Base-by-base conservation (phyloP, 1,284 basidiomycete genomes). In the Caloboletus firmus region DNA sequence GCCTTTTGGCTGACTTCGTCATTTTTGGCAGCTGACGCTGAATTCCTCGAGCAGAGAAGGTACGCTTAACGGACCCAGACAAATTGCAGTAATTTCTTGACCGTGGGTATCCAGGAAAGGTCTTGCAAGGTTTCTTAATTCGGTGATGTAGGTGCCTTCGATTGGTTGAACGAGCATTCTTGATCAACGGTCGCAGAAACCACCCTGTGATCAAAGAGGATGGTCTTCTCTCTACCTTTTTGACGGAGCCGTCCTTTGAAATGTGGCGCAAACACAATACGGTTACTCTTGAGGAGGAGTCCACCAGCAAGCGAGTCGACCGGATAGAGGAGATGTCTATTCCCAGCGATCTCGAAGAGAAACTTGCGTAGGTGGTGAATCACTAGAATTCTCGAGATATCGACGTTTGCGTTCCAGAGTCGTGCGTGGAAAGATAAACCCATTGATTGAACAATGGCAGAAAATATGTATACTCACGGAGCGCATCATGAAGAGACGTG, bases 191-290 rank as follows among this genome's bases (percentile, higher is more conserved):
- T 30, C 31, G 36, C 57, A 92, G 90, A 59, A 96, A 95, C 60
- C 95, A 98, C 64, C 95, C 95, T 0, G 80, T 94, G 28, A 81
- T 97, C 56, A 90, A 87, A 65, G 87, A 90, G 20, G 95, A 98
- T 59, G 91, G 87, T 11, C 75, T 95, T 7, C 76, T 98, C 5
- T 77, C 83, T 7, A 85, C 84, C 0, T 98, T 98, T 74, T 76
- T 95, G 20, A 83, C 85, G 1, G 90, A 93, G 63, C 78, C 83
- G 0, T 87, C 88, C 7, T 89, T 95, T 60, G 93, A 95, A 67
- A 75, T 78, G 45, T 96, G 93, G 93, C 79, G 92, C 42, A 95
- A 93, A 65, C 80, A 86, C 50, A 78, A 82, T 1, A 63, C 79
- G 0, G 74, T 91, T 10, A 85, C 87, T 7, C 76, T 92, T 37